Base-by-base conservation (phyloP, 2,329 filamentous ascomycete species). In the Epicoccum nigrum region DNA sequence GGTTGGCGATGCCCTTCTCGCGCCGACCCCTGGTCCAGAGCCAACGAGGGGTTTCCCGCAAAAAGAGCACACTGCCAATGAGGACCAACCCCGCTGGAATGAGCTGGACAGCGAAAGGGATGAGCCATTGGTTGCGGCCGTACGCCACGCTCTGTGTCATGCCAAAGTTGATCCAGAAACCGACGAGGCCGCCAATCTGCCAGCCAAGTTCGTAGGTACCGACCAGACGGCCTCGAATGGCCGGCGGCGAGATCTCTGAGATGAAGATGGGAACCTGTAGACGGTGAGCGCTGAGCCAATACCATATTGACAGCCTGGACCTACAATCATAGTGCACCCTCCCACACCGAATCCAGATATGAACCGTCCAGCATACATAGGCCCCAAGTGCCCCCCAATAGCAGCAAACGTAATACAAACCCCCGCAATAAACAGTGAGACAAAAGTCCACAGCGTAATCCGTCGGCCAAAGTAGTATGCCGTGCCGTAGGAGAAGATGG, bases 381-480 rank as follows among this genome's bases (percentile, higher is more conserved):
- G 70, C 4, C 83, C 86, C n/a, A 92, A 32, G 13, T 68, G 63
- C 7, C 69, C 59, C 1, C 64, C 50, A 27, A 70, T 69, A 7
- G 68, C 67, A 38, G 85, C 88, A 19, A 91, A 75, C 85, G 90
- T 91, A 58, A 92, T 69, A 45, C 86, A 87, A 34, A 87, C 69
- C 54, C 89, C 89, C 8, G 92, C 65, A 45, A 84, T 79, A 71
- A 92, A 92, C 5, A 23, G 8, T 4, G 39, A 34, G 56, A 92
- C 60, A 27, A 81, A 45, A 2, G 80, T 74, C 67, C 86, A 88
- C 38, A 85, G 33, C 16, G 49, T 52, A 19, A 52, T 82, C 63
- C 83, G 83, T 17, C 89, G 82, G 21, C 89, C 89, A 55, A 87
- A 76, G 68, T 82, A 89, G 76, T 87, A 85, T 23, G 82, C 85